Evolutionary conservation across 2,329 filamentous ascomycete genomes (phyloP), one percentile per base, ranked within the genome.

Genomic region (Talaromyces sp.): DNA sequence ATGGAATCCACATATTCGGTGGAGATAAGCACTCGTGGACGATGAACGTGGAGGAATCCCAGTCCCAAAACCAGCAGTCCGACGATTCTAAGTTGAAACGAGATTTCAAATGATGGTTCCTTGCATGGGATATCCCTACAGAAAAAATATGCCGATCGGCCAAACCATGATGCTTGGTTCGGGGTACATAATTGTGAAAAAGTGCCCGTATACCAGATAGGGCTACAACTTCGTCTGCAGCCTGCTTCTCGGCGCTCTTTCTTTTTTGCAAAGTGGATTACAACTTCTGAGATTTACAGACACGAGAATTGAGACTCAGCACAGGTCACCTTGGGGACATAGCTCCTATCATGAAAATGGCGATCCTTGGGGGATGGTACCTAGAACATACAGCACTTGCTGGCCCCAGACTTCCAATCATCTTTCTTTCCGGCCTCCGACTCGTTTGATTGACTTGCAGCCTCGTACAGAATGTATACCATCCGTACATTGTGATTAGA

Each of bases 401-500:
- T 50, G n/a, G 40, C 23, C 40, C 21, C 14, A n/a, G 42, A 25
- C 48, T 31, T 37, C 57, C 62, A 63, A 57, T 63, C 58, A 60
- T 37, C 23, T 50, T 33, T 25, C 31, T 33, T 63, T 35, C 62
- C 58, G 62, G 50, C 48, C 56, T 63, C 62, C 58, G 62, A 42
- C 48, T 54, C 48, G 62, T 63, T 63, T 63, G 62, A 58, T 63
- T 42, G 46, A 58, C 57, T 48, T 63, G 37, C 40, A 58, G 39
- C 39, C 39, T 42, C 50, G 39, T 44, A 61, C 48, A 42, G 23
- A 44, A 18, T 55, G n/a, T 35, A 52, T 50, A n/a, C 39, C 33
- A 23, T 50, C 5, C 8, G 57, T 48, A 23, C 21, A 25, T 40
- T 18, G 44, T 48, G 18, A 60, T 48, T 18, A 60, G 5, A 1